Evolutionary conservation across 1,284 basidiomycete genomes (phyloP).

Genomic region (Athelia sp.): DNA sequence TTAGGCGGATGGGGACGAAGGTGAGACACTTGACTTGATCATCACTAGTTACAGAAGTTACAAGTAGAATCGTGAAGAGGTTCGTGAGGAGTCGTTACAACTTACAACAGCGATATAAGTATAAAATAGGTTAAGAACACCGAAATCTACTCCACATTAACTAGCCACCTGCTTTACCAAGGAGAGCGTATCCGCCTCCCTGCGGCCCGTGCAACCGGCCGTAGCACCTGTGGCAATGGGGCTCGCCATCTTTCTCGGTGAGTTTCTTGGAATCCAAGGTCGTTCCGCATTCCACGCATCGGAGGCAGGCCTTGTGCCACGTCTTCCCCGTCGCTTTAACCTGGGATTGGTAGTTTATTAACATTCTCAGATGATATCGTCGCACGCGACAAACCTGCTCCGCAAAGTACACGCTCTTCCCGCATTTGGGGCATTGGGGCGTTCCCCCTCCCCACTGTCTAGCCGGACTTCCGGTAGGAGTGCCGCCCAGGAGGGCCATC

Average conservation of each 20-base stretch:
- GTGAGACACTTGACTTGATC: too few species aligned
- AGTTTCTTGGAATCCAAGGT: conserved; percentile 62
- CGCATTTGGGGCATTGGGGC: conserved; percentile 52
- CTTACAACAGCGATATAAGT: too few species aligned
- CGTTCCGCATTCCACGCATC: conserved; percentile 65
- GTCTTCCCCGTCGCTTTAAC: conserved; percentile 73
- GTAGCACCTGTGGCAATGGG: conserved; percentile 68
- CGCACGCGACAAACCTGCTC: conserved; percentile 40
- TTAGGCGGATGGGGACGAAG: too few species aligned
- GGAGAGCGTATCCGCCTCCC: conserved; percentile 67
- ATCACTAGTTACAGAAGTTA: too few species aligned
- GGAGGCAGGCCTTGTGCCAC: conserved; percentile 70
- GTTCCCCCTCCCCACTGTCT: conserved; percentile 39
- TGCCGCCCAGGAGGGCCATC: conserved; percentile 30
- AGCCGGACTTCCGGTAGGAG: conserved; percentile 22
- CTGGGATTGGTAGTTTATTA: too few species aligned
- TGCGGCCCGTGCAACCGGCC: conserved; percentile 69
- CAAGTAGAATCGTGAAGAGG: too few species aligned
- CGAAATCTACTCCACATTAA: background rate
- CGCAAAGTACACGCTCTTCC: conserved; percentile 58
- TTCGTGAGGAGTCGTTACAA: too few species aligned
- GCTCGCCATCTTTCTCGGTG: conserved; percentile 68
- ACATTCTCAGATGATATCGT: too few species aligned
- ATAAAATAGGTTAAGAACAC: too few species aligned
- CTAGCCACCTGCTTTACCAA: conserved; percentile 48